phyloP scores from a whole-genome alignment of 331 rosid genomes.

The Dryas integrifolia region DNA sequence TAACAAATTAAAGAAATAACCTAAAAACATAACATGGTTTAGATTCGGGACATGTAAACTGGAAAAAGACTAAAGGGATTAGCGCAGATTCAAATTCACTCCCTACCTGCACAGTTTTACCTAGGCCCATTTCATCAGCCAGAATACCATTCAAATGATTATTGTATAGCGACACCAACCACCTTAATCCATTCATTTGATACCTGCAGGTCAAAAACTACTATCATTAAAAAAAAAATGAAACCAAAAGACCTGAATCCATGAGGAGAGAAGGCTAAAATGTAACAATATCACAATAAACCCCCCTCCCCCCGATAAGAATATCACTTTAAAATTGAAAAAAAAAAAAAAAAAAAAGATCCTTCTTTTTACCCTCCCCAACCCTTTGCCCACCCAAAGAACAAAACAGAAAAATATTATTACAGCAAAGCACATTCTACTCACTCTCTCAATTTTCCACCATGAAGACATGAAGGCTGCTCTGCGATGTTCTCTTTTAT shows the following conservation, averaged over 20 bases:
- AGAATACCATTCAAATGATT: slow-evolving; percentile 98
- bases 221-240: slow-evolving; percentile 25
- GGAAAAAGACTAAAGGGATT: neutral
- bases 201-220: slow-evolving; percentile 57
- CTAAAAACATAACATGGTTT: slow-evolving; percentile 38
- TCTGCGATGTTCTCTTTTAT: slow-evolving; percentile 89
- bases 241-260: too few species aligned
- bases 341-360: neutral
- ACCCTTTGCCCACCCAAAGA: neutral
- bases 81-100: slow-evolving; percentile 16
- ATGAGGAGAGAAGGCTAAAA: neutral
- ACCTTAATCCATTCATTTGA: slow-evolving; percentile 98
- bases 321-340: neutral
- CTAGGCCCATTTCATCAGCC: slow-evolving; percentile 99
- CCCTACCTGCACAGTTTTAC: slow-evolving; percentile 96
- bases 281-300: neutral
- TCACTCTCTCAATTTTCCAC: slow-evolving; percentile 95
- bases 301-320: neutral
- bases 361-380: neutral
- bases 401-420: neutral
- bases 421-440: slow-evolving; percentile 34
- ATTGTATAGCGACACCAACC: slow-evolving; percentile 95
- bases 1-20: slow-evolving; percentile 95
- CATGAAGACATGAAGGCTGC: slow-evolving; percentile 71
- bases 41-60: slow-evolving; percentile 12